phyloP scores from a whole-genome alignment of 768 basidiomycete genomes.

The Mycena vitilis region DNA sequence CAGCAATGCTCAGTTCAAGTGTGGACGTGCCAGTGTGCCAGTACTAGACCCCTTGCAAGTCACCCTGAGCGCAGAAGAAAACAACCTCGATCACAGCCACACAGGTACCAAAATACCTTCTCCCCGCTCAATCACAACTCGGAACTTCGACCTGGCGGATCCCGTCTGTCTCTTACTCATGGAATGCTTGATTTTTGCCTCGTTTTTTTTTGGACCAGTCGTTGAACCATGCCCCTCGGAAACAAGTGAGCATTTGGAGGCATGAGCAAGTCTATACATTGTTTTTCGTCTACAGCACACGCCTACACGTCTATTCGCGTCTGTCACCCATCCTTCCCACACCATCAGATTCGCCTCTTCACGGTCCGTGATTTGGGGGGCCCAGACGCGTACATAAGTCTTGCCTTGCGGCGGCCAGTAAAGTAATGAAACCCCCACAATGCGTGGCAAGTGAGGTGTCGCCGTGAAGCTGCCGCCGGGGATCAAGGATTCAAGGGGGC shows the following conservation, averaged over 20 bases:
- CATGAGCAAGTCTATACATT: background rate
- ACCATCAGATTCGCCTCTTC: background rate
- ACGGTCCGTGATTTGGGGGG: background rate
- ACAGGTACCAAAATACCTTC: background rate
- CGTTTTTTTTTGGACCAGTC: too few species aligned
- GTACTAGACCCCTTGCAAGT: background rate
- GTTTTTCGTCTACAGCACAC: background rate
- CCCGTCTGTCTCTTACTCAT: too few species aligned
- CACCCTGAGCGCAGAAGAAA: too few species aligned
- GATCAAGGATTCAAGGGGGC: too few species aligned
- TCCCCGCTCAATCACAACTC: too few species aligned
- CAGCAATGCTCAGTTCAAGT: background rate
- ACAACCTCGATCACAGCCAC: background rate
- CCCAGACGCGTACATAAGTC: background rate
- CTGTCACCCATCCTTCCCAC: background rate
- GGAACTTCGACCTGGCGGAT: too few species aligned
- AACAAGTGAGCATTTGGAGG: too few species aligned
- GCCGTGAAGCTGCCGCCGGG: too few species aligned
- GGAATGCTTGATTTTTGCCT: too few species aligned
- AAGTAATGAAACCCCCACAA: background rate
- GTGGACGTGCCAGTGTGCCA: conserved; percentile 1
- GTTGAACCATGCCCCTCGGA: too few species aligned
- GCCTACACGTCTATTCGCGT: conserved; percentile 1
- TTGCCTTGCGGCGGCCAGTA: background rate
- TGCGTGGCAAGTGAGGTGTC: too few species aligned